Conservation (phyloP, 345 rosid genomes). For the Brassica nigra region DNA sequence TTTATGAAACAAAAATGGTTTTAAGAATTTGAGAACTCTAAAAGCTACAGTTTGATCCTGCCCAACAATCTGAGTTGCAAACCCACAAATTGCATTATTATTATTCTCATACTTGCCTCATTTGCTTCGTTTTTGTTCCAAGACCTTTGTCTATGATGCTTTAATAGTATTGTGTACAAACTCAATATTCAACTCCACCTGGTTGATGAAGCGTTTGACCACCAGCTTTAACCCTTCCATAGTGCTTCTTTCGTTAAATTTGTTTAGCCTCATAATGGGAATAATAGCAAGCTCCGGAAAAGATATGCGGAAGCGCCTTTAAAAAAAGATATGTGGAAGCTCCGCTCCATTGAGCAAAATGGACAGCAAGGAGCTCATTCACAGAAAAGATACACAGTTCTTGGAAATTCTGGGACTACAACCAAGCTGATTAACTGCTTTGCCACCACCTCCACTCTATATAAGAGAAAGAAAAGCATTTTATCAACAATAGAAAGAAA, state of each 20-base stretch:
- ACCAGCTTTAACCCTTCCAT: constrained; percentile 58
- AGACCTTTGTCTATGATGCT: constrained; percentile 60
- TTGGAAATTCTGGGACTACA: constrained; percentile 79
- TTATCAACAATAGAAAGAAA: background rate
- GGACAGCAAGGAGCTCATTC: constrained; percentile 69
- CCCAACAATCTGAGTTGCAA: background rate
- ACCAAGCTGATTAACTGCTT: too few relatives aligned
- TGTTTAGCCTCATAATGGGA: constrained; percentile 66
- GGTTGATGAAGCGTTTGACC: constrained; percentile 73
- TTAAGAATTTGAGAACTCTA: too few relatives aligned
- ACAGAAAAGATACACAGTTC: constrained; percentile 62
- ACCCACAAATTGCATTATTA: background rate
- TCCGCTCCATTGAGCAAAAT: constrained; percentile 93
- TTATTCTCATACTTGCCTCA: constrained; percentile 7
- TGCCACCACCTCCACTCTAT: constrained; percentile 32
- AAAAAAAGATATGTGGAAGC: too few relatives aligned
- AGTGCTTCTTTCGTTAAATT: constrained; percentile 58
- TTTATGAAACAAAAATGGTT: too few relatives aligned
- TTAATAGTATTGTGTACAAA: constrained; percentile 70
- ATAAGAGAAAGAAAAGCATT: background rate
- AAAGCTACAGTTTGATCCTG: too few relatives aligned
- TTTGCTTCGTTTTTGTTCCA: constrained; percentile 23
- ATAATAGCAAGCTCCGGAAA: constrained; percentile 88
- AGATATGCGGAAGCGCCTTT: constrained; percentile 73
- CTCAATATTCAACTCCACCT: constrained; percentile 79